Conservation (phyloP, 2,329 filamentous ascomycete species). For the Phaeosphaeria sp. region DNA sequence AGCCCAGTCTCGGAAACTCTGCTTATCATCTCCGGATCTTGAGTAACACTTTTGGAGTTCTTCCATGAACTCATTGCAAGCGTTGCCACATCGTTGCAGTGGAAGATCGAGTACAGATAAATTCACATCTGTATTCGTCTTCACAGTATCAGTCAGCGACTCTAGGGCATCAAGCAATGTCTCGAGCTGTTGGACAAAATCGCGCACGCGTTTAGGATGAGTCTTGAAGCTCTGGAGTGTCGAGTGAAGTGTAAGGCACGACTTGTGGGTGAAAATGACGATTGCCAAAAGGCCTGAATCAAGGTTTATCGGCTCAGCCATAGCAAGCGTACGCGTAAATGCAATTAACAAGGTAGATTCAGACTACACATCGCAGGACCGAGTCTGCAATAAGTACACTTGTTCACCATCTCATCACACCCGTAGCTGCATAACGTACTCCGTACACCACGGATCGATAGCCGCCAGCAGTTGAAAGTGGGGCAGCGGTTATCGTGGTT, state of each 20-base stretch:
- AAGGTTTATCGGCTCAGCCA: conserved; percentile 19
- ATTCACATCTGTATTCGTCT: conserved; percentile 8
- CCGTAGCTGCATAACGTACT: no score
- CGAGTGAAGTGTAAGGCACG: conserved; percentile 14
- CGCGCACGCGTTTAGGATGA: conserved; percentile 16
- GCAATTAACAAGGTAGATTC: neutral
- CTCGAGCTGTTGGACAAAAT: conserved; percentile 17
- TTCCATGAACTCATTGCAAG: conserved; percentile 52
- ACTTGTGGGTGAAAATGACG: conserved; percentile 15
- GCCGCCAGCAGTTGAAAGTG: no score
- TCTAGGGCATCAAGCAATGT: conserved; percentile 13
- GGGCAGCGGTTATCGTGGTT: no score
- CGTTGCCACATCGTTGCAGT: conserved; percentile 50
- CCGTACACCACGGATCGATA: no score
- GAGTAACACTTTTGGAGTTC: conserved; percentile 46
- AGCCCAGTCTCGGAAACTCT: conserved; percentile 56
- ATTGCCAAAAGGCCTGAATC: conserved; percentile 17
- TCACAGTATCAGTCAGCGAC: conserved; percentile 13
- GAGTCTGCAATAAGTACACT: no score
- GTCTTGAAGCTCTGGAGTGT: conserved; percentile 14
- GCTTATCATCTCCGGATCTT: conserved; percentile 24
- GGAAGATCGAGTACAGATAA: conserved; percentile 42
- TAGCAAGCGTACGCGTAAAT: neutral
- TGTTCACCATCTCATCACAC: no score
- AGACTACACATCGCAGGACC: no score